Conservation (phyloP, 331 rosid genomes). For the Arachis monticola region DNA sequence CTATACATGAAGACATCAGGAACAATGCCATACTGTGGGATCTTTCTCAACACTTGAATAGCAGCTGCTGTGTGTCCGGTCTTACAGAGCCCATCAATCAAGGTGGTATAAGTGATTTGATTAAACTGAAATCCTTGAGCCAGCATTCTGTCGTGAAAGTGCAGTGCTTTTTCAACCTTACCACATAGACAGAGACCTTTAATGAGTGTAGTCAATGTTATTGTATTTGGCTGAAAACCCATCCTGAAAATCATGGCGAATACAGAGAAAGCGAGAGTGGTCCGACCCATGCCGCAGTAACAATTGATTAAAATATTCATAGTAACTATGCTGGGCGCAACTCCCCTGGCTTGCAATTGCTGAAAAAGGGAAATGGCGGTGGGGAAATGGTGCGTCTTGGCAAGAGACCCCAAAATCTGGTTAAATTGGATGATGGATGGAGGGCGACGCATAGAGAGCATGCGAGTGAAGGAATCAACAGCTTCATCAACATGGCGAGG, state of each 20-base stretch:
- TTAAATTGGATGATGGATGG: no score
- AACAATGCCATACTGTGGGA: background rate
- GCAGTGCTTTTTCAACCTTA: background rate
- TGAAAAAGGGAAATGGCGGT: no score
- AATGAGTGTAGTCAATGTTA: background rate
- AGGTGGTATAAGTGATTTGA: background rate
- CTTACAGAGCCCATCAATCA: slow-evolving; percentile 14
- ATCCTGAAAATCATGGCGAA: background rate
- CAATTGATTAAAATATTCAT: no score
- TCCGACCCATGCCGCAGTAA: background rate
- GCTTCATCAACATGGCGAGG: no score
- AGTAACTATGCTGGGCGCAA: no score
- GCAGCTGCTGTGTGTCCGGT: background rate
- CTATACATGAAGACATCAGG: no score
- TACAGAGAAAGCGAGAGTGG: background rate
- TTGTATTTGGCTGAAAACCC: background rate
- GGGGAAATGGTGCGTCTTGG: no score
- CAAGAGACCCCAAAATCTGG: no score
- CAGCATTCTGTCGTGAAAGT: background rate
- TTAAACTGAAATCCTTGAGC: background rate
- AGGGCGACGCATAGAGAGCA: no score
- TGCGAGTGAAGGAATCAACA: no score
- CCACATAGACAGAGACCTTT: background rate
- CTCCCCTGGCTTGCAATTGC: no score
- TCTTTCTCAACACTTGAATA: background rate